Percentiles rank a stretch among this genome's conserved stretches.
phyloP scores from a whole-genome alignment of 2,329 filamentous ascomycete genomes.

The Teratosphaeria pseudoeucalypti region DNA sequence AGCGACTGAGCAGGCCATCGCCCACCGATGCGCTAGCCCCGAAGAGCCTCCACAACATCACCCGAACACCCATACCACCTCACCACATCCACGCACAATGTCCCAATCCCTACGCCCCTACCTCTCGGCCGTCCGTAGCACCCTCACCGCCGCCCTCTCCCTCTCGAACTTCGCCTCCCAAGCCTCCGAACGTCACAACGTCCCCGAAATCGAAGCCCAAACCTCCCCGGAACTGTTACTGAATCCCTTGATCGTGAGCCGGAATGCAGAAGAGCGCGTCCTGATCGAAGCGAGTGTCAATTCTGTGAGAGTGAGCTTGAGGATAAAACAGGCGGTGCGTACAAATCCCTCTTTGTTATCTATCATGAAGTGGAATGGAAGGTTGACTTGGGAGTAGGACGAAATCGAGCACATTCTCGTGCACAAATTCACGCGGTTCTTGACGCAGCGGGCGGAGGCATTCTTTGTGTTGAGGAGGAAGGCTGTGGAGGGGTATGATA shows the following conservation, averaged over 20 bases:
- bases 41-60: neutral
- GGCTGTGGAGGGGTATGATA: constrained; percentile 95
- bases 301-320: constrained; percentile 92
- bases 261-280: constrained; percentile 95
- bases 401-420: constrained; percentile 97
- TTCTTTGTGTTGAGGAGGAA: constrained; percentile 96
- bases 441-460: constrained; percentile 89
- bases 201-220: constrained; percentile 89
- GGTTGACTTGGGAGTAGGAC: constrained; percentile 37
- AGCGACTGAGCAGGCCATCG: neutral
- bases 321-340: constrained; percentile 79
- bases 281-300: constrained; percentile 95
- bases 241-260: constrained; percentile 78
- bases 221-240: constrained; percentile 89
- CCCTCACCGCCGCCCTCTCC: constrained; percentile 84
- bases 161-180: constrained; percentile 97
- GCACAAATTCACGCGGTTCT: constrained; percentile 94
- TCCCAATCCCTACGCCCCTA: constrained; percentile 96
- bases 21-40: neutral
- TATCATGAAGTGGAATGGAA: too few relatives aligned
- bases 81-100: constrained; percentile 26
- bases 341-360: neutral
- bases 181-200: constrained; percentile 92
- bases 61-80: neutral
- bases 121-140: constrained; percentile 89